These are phyloP conservation scores for Claviceps purpurea DNA, from an alignment of 2,329 filamentous ascomycete species.

Conservation along the genomic window DNA sequence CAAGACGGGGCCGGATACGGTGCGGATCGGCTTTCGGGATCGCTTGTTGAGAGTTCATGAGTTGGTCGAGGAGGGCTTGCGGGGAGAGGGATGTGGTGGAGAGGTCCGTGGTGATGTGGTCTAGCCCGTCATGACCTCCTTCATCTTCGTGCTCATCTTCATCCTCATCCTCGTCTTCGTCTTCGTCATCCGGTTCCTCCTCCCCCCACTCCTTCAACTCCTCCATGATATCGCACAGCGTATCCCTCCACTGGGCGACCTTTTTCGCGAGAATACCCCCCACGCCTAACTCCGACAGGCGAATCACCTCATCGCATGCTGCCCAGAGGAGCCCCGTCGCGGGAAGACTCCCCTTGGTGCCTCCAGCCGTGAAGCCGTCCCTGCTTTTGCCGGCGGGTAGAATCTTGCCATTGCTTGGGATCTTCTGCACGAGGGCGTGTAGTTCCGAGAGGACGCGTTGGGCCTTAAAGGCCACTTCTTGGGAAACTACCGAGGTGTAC, in stretches of 20 bases:
- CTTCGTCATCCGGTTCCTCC: slow-evolving; percentile 39
- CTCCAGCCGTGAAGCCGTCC: slow-evolving; percentile 20
- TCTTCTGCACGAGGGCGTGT: slow-evolving; percentile 41
- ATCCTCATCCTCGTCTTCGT: slow-evolving; percentile 23
- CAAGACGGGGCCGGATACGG: slow-evolving; percentile 50
- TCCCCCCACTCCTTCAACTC: slow-evolving; percentile 84
- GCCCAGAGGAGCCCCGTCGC: slow-evolving; percentile 73
- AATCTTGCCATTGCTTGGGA: slow-evolving; percentile 45
- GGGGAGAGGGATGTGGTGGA: slow-evolving; percentile 16
- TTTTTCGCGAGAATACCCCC: slow-evolving; percentile 57
- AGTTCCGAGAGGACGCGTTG: slow-evolving; percentile 51
- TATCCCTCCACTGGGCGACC: slow-evolving; percentile 59
- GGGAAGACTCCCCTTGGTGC: slow-evolving; percentile 41
- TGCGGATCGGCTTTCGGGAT: slow-evolving; percentile 53
- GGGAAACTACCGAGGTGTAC: slow-evolving; percentile 51
- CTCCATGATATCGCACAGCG: slow-evolving; percentile 68
- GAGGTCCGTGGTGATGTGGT: slow-evolving; percentile 23
- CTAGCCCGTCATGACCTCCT: slow-evolving; percentile 16
- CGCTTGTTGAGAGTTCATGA: slow-evolving; percentile 48
- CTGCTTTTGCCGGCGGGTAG: slow-evolving; percentile 17
- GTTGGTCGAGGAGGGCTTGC: slow-evolving; percentile 50
- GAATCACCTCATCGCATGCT: slow-evolving; percentile 59
- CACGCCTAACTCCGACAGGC: slow-evolving; percentile 53
- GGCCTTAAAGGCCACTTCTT: slow-evolving; percentile 48
- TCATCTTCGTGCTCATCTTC: slow-evolving; percentile 17